phyloP scores from a whole-genome alignment of 2,329 filamentous ascomycete genomes.

The Fusarium sp. region DNA sequence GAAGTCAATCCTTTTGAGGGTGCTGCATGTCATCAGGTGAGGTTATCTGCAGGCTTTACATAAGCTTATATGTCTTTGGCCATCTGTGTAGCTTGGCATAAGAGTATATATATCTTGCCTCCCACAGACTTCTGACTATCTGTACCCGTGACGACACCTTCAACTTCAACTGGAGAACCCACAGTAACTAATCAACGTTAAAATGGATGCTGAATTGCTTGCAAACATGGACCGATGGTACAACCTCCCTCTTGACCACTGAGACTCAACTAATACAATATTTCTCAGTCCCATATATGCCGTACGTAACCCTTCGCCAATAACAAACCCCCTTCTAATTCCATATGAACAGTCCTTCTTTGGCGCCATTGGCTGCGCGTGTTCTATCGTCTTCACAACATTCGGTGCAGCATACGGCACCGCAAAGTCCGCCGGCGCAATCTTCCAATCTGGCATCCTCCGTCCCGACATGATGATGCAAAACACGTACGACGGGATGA shows the following conservation, averaged over 20 bases:
- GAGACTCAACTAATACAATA: slow-evolving; percentile 4
- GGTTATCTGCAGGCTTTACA: background rate
- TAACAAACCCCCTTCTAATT: background rate
- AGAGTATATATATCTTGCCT: background rate
- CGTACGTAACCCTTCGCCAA: slow-evolving; percentile 48
- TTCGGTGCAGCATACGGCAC: slow-evolving; percentile 61
- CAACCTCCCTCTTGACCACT: background rate
- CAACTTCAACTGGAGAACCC: background rate
- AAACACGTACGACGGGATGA: slow-evolving; percentile 49
- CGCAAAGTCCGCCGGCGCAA: slow-evolving; percentile 57
- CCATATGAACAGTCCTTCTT: slow-evolving; percentile 52
- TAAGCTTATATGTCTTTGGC: background rate
- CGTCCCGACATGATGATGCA: slow-evolving; percentile 59
- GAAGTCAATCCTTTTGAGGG: background rate
- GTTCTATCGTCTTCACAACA: slow-evolving; percentile 64
- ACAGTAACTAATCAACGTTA: background rate
- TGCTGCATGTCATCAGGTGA: background rate
- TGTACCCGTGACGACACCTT: background rate
- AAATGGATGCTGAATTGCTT: slow-evolving; percentile 49
- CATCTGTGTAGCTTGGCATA: background rate
- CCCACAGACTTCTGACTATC: background rate
- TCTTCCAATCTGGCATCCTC: slow-evolving; percentile 58
- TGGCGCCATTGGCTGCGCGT: slow-evolving; percentile 55
- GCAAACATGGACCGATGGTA: slow-evolving; percentile 55
- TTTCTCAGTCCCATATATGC: slow-evolving; percentile 57